Evolutionary conservation across 2,329 filamentous ascomycete species (phyloP).

Genomic region (Arthrobotrys pseudoclavata): DNA sequence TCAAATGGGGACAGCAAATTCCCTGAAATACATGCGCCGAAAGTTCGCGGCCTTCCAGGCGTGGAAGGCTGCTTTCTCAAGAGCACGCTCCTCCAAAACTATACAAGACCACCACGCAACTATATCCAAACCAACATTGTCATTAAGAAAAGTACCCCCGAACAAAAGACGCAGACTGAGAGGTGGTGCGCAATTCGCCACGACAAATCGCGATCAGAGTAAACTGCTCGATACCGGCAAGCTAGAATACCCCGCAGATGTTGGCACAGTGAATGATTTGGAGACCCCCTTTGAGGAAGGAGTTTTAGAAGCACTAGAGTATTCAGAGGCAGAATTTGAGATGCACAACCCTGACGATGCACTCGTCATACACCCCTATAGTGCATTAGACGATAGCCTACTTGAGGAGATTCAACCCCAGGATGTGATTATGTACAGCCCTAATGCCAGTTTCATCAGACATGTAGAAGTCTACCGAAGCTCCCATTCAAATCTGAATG

Average conservation of each 20-base stretch:
- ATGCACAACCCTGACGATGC: conserved; percentile 92
- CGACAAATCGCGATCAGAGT: conserved; percentile 68
- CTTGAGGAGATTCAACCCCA: conserved; percentile 92
- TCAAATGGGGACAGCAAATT: not conserved
- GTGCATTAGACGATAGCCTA: conserved; percentile 96
- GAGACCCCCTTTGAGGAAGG: conserved; percentile 83
- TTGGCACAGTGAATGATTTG: conserved; percentile 64
- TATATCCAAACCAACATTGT: conserved; percentile 49
- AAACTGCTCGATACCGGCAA: conserved; percentile 80
- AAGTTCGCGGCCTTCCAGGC: conserved; percentile 86
- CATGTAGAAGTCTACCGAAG: conserved; percentile 89
- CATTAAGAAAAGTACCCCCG: conserved; percentile 72
- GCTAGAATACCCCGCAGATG: conserved; percentile 68
- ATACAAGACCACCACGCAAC: conserved; percentile 61
- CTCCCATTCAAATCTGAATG: conserved; percentile 86
- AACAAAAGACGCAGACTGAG: conserved; percentile 89
- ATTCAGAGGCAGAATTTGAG: conserved; percentile 93
- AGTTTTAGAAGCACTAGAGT: conserved; percentile 81
- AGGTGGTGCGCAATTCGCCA: conserved; percentile 74
- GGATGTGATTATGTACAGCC: conserved; percentile 99
- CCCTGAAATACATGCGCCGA: conserved; percentile 74
- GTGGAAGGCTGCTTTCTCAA: conserved; percentile 91
- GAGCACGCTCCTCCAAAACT: conserved; percentile 73
- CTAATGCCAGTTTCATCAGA: conserved; percentile 92
- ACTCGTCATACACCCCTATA: conserved; percentile 90